Percentiles rank a stretch among this genome's conserved stretches.
Conservation (phyloP, 257 asterid genomes). For the Nicotiana otophora region DNA sequence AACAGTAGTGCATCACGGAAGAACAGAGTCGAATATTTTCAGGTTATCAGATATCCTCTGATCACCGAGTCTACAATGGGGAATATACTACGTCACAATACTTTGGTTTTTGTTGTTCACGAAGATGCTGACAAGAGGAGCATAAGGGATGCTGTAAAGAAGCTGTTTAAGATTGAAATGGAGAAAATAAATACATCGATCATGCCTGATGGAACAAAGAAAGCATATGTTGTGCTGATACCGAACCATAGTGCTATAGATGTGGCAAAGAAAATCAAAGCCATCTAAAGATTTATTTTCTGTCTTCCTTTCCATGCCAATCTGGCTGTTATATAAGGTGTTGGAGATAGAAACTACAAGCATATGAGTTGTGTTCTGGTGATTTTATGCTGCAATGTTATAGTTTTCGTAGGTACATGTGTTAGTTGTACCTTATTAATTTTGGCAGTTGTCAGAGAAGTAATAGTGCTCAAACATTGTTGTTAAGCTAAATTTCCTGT, state of each 20-base stretch:
- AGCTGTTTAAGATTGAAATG: slow-evolving; percentile 34
- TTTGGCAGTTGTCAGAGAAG: background rate
- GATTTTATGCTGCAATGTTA: background rate
- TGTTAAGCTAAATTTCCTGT: background rate
- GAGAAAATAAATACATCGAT: slow-evolving; percentile 61
- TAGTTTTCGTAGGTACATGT: background rate
- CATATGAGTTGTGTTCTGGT: background rate
- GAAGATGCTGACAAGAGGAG: slow-evolving; percentile 51
- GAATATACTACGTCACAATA: slow-evolving; percentile 40
- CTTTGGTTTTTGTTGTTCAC: slow-evolving; percentile 66
- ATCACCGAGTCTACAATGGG: slow-evolving; percentile 49
- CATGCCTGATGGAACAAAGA: slow-evolving; percentile 59
- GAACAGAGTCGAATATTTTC: slow-evolving; percentile 25
- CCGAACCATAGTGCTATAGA: slow-evolving; percentile 45
- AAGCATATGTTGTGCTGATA: slow-evolving; percentile 47
- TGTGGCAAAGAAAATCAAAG: slow-evolving; percentile 52
- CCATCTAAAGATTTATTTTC: slow-evolving; percentile 27
- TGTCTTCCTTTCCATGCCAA: background rate
- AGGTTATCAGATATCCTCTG: slow-evolving; percentile 49
- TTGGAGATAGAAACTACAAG: background rate
- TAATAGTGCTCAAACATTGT: background rate
- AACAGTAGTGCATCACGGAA: slow-evolving; percentile 28
- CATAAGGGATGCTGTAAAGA: slow-evolving; percentile 49
- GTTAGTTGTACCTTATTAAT: background rate
- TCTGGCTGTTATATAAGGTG: background rate